Conservation (phyloP, 495 filamentous ascomycete genomes). For the Oidiodendron maius region DNA sequence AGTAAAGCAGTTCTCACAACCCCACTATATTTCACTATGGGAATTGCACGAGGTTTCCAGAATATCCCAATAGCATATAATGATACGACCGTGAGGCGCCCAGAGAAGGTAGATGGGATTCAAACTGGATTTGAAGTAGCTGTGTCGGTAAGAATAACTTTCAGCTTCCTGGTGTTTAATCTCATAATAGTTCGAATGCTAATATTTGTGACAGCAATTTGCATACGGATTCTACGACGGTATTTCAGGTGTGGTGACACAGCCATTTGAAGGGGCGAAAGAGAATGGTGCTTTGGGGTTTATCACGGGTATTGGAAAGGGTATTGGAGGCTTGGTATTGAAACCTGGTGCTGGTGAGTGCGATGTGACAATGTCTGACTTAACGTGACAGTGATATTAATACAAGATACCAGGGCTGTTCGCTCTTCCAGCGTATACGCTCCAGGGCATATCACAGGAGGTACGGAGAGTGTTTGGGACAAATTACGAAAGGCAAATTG, state of each 20-base stretch:
- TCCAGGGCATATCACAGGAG: slow-evolving; percentile 53
- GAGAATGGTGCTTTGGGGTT: slow-evolving; percentile 43
- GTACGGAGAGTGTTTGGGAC: background rate
- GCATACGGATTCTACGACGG: slow-evolving; percentile 60
- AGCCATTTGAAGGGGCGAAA: slow-evolving; percentile 55
- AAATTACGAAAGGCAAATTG: slow-evolving; percentile 1
- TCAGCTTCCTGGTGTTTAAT: slow-evolving; percentile 19
- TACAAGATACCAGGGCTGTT: slow-evolving; percentile 3
- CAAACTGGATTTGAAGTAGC: slow-evolving; percentile 56
- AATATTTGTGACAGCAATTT: slow-evolving; percentile 33
- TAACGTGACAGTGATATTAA: slow-evolving; percentile 11
- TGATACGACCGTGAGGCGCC: slow-evolving; percentile 59
- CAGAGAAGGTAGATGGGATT: slow-evolving; percentile 62
- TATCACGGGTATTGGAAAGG: slow-evolving; percentile 66
- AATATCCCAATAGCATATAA: slow-evolving; percentile 73
- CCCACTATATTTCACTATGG: slow-evolving; percentile 71
- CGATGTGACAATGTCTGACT: background rate
- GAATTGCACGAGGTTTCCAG: slow-evolving; percentile 74
- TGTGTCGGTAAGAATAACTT: slow-evolving; percentile 36
- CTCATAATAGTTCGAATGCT: background rate
- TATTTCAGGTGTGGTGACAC: slow-evolving; percentile 61
- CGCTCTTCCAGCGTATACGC: slow-evolving; percentile 60
- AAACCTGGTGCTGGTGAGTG: slow-evolving; percentile 62
- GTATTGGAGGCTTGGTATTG: slow-evolving; percentile 58
- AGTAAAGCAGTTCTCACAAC: slow-evolving; percentile 59